Base-by-base conservation (phyloP, 2,329 filamentous ascomycete species). In the Aureobasidium pullulans region DNA sequence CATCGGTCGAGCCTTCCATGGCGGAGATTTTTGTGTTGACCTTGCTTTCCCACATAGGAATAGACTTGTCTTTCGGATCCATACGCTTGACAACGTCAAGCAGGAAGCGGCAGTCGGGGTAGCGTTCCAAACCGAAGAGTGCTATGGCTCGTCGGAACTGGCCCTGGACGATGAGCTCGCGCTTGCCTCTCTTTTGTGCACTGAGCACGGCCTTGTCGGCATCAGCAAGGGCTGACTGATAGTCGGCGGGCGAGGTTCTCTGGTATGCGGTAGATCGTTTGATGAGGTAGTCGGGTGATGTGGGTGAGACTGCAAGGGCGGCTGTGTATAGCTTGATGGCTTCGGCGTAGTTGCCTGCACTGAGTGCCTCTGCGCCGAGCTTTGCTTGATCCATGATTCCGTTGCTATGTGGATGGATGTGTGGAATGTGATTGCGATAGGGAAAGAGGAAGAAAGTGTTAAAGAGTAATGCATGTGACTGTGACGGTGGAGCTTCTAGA, bases 121-220 rank as follows among this genome's bases (percentile, higher is more conserved):
- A 90, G 57, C 83, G 80, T 36, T 82, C 83, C 42, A 91, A 76
- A 50, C 85, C 83, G 71, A 84, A 88, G 29, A 93, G 79, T 10
- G 87, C 82, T 11, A 96, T 83, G 5, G 84, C 88, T 39, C 93
- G 84, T 65, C 92, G 84, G 67, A 94, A 84, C 68, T 96, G 90
- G 1, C 89, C 87, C n/a, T 90, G 83, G 47, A 85, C 80, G 71
- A 96, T 90, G 32, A 88, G 80, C 64, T 90, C 84, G 53, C 88
- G 84, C 67, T 86, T 88, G 34, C 82, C 88, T 42, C 93, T 87
- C 63, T 86, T 79, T 46, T 94, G 81, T 1, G 90, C 88, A 23
- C 82, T 79, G 2, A 83, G 77, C 59, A 83, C 79, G 53, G 84
- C 77, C 40, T 73, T 67, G 52, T 79, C 74, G 57, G 77, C 77